phyloP scores from a whole-genome alignment of 257 asterid genomes.

The Perilla frutescens region DNA sequence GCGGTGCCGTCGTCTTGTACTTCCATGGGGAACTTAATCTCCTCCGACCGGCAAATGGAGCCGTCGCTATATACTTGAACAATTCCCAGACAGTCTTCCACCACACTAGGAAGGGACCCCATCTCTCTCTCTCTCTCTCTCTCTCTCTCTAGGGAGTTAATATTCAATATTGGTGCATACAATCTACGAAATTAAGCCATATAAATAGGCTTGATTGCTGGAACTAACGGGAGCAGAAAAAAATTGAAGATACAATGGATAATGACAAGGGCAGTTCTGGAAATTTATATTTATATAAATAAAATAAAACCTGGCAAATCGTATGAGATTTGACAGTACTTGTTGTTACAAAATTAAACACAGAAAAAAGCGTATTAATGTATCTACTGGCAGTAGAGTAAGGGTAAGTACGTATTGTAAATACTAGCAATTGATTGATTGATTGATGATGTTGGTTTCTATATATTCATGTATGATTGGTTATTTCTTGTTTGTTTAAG shows the following conservation, averaged over 20 bases:
- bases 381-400: too few species aligned
- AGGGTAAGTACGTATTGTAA: too few species aligned
- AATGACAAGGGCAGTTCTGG: constrained; percentile 27
- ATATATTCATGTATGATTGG: too few species aligned
- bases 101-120: constrained; percentile 54
- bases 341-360: too few species aligned
- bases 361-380: too few species aligned
- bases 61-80: constrained; percentile 64
- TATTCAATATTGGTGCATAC: background rate
- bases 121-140: constrained; percentile 39
- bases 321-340: too few species aligned
- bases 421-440: too few species aligned
- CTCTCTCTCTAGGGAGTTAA: background rate
- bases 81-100: constrained; percentile 61
- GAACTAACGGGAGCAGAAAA: background rate
- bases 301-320: background rate
- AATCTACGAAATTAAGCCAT: background rate
- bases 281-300: background rate
- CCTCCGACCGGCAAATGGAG: constrained; percentile 49
- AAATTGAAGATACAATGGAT: constrained; percentile 7
- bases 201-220: constrained; percentile 33
- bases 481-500: too few species aligned
- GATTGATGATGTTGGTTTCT: too few species aligned
- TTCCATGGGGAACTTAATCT: constrained; percentile 40
- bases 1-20: constrained; percentile 70